A percentile compares a stretch with the other conserved stretches of the same genome.
phyloP scores from a whole-genome alignment of 2,329 filamentous ascomycete species.

The Fusarium agapanthi region DNA sequence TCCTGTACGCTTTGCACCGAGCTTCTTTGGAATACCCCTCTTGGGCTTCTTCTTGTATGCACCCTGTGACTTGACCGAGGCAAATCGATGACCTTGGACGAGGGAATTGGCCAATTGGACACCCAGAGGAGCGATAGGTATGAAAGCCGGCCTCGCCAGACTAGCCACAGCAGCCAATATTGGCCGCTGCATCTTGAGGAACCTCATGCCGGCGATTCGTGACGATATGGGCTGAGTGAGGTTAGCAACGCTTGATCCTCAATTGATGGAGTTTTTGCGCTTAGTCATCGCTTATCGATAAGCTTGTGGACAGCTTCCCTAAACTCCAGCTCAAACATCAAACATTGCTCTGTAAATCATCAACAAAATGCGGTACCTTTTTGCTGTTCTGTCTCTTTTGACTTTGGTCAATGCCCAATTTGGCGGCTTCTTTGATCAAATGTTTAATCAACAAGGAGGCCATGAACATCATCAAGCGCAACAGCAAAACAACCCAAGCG shows the following conservation, averaged over 20 bases:
- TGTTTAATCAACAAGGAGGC: slow-evolving; percentile 74
- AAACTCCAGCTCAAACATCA: not conserved
- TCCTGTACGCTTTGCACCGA: slow-evolving; percentile 92
- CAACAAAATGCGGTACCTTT: slow-evolving; percentile 45
- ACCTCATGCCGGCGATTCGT: slow-evolving; percentile 53
- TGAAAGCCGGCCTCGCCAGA: slow-evolving; percentile 41
- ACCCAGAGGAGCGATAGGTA: slow-evolving; percentile 30
- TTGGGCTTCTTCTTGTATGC: slow-evolving; percentile 72
- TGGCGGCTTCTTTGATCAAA: slow-evolving; percentile 92
- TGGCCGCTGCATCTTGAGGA: slow-evolving; percentile 58
- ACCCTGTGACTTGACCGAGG: slow-evolving; percentile 71
- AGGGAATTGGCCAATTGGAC: slow-evolving; percentile 51
- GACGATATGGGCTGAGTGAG: slow-evolving; percentile 48
- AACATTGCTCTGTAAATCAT: not conserved
- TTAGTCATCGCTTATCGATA: slow-evolving; percentile 47
- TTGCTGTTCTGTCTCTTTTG: slow-evolving; percentile 67
- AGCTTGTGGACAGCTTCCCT: slow-evolving; percentile 41
- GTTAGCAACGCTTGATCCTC: slow-evolving; percentile 24
- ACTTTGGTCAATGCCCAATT: slow-evolving; percentile 80
- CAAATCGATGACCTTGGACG: slow-evolving; percentile 62
- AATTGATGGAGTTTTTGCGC: slow-evolving; percentile 42
- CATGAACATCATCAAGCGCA: slow-evolving; percentile 65
- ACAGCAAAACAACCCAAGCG: slow-evolving; percentile 83
- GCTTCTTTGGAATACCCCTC: slow-evolving; percentile 76
- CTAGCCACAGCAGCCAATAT: slow-evolving; percentile 51